Conservation (phyloP, 2,329 filamentous ascomycete species). For the Didymella pomorum region DNA sequence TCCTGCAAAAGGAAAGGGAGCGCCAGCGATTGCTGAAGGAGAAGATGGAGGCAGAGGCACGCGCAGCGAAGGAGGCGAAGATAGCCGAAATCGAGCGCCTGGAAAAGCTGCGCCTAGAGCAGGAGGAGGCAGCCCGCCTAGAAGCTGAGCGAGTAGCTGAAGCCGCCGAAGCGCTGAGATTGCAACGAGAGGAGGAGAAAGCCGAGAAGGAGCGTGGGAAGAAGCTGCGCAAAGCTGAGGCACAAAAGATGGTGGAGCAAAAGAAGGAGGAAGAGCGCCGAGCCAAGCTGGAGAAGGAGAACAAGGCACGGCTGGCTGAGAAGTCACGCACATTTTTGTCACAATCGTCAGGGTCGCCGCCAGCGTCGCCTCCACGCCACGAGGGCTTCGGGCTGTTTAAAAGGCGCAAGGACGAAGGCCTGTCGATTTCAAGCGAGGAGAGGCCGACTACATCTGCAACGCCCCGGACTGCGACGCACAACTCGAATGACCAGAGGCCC, state of each 20-base stretch:
- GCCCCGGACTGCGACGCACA: slow-evolving; percentile 29
- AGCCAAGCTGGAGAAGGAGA: slow-evolving; percentile 36
- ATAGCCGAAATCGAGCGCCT: slow-evolving; percentile 40
- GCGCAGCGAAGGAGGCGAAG: slow-evolving; percentile 40
- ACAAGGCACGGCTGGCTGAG: slow-evolving; percentile 36
- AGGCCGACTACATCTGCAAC: slow-evolving; percentile 20
- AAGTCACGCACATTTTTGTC: slow-evolving; percentile 31
- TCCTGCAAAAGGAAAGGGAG: slow-evolving; percentile 45
- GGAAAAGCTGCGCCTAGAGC: slow-evolving; percentile 37
- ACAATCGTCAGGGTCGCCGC: slow-evolving; percentile 37
- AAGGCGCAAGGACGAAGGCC: slow-evolving; percentile 43
- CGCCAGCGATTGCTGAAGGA: slow-evolving; percentile 43
- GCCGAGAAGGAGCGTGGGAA: slow-evolving; percentile 45
- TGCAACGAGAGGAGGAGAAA: slow-evolving; percentile 42
- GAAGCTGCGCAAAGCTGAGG: slow-evolving; percentile 43
- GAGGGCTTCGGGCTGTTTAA: slow-evolving; percentile 47
- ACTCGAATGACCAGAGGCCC: slow-evolving; percentile 22
- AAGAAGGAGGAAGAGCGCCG: slow-evolving; percentile 43
- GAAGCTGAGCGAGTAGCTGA: slow-evolving; percentile 39
- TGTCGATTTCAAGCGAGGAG: slow-evolving; percentile 30
- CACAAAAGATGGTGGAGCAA: slow-evolving; percentile 34
- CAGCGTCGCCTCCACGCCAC: slow-evolving; percentile 42
- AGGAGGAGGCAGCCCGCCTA: slow-evolving; percentile 42
- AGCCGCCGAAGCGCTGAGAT: slow-evolving; percentile 38
- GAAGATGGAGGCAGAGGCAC: slow-evolving; percentile 45